A percentile compares a stretch with the other conserved stretches of the same genome.
Evolutionary conservation across 1,284 basidiomycete genomes (phyloP).

Genomic region (Leccinum holopus): DNA sequence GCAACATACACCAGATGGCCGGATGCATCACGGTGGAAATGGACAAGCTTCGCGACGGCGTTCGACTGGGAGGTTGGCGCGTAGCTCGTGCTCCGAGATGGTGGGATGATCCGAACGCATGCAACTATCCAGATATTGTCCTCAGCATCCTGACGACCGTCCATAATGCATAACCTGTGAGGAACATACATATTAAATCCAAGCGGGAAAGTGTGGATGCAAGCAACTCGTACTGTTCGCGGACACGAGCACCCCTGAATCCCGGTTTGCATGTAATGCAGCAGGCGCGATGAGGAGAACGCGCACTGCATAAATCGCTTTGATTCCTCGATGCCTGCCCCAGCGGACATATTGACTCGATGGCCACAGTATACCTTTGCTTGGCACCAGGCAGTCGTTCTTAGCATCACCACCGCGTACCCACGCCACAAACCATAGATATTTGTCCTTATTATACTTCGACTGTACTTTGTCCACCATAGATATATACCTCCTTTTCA

Average conservation of each 20-base stretch:
- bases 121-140: slow-evolving; percentile 38
- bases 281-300: slow-evolving; percentile 55
- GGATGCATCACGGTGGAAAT: slow-evolving; percentile 45
- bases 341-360: slow-evolving; percentile 39
- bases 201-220: slow-evolving; percentile 52
- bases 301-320: slow-evolving; percentile 29
- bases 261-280: slow-evolving; percentile 61
- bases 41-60: slow-evolving; percentile 55
- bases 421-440: too few relatives aligned
- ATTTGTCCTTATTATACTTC: too few relatives aligned
- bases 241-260: slow-evolving; percentile 55
- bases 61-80: too few relatives aligned
- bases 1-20: slow-evolving; percentile 48
- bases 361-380: slow-evolving; percentile 16
- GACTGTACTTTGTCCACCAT: too few relatives aligned
- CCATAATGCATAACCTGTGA: background rate
- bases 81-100: too few relatives aligned
- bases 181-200: background rate
- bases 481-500: too few relatives aligned
- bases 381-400: too few relatives aligned
- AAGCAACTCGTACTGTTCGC: slow-evolving; percentile 46
- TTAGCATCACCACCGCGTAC: too few relatives aligned
- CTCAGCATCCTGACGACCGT: background rate
- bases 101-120: slow-evolving; percentile 44
- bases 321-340: slow-evolving; percentile 13